phyloP scores from a whole-genome alignment of 345 rosid species.

The Mallotus nudiflorus region DNA sequence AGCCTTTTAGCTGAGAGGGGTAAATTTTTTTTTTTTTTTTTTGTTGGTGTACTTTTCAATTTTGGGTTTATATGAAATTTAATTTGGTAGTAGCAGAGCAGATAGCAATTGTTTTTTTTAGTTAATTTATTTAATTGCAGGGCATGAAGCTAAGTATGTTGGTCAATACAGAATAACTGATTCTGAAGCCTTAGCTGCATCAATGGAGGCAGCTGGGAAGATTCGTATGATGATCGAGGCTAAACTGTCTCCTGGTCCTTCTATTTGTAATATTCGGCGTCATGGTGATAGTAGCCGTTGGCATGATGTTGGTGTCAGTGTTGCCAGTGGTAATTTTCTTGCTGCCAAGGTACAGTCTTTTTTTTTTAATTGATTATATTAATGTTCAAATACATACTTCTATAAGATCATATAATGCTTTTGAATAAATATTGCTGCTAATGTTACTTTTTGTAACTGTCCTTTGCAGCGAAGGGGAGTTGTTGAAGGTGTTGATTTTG shows the following conservation, averaged over 20 bases:
- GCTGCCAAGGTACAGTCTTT: conserved; percentile 97
- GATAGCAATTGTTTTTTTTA: neutral
- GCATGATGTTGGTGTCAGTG: conserved; percentile 93
- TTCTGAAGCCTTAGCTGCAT: conserved; percentile 73
- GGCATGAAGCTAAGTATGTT: conserved; percentile 59
- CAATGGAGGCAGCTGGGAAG: conserved; percentile 94
- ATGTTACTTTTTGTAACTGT: conserved; percentile 16
- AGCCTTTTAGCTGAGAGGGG: conserved; percentile 81
- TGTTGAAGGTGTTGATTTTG: conserved; percentile 90
- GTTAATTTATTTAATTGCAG: conserved; percentile 40
- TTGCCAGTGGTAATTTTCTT: conserved; percentile 94
- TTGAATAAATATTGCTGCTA: too few species aligned
- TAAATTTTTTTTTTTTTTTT: conserved; percentile 9
- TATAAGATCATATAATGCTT: neutral
- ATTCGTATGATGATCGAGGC: conserved; percentile 89
- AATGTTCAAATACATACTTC: neutral
- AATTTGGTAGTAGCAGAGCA: neutral
- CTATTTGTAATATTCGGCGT: conserved; percentile 73
- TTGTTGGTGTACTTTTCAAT: neutral
- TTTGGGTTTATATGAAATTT: neutral
- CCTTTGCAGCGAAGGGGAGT: conserved; percentile 84
- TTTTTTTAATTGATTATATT: neutral
- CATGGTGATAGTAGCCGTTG: conserved; percentile 89
- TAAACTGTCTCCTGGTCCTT: conserved; percentile 95
- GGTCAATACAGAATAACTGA: conserved; percentile 91